A percentile compares a stretch with the other conserved stretches of the same genome.
These are phyloP conservation scores for Gentiana straminea DNA, from an alignment of 257 asterid genomes.

Conservation along the genomic window DNA sequence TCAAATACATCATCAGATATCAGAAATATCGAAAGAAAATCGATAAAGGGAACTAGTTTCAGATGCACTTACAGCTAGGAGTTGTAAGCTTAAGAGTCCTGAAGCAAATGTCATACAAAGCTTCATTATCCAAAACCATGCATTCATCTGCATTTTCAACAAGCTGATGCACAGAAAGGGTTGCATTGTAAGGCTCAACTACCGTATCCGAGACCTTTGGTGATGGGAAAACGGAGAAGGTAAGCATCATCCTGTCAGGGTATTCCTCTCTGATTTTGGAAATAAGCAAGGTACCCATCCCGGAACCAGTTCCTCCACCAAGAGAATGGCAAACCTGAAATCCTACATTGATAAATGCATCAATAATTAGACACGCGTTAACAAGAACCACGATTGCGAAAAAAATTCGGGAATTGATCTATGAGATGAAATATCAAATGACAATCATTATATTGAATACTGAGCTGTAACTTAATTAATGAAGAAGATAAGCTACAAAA, in stretches of 20 bases:
- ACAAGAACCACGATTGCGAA: background rate
- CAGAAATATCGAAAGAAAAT: too few relatives aligned
- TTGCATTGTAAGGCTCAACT: conserved; percentile 11
- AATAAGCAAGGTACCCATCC: conserved; percentile 8
- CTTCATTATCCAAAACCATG: conserved; percentile 12
- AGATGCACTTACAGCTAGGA: conserved; percentile 10
- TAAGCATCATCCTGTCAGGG: conserved; percentile 11
- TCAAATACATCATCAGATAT: too few relatives aligned
- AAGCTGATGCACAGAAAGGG: conserved; percentile 10
- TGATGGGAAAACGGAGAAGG: conserved; percentile 9
- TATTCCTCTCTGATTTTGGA: conserved; percentile 11
- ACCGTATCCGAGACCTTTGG: conserved; percentile 10
- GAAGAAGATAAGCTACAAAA: background rate
- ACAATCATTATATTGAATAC: background rate
- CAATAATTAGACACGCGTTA: too few relatives aligned
- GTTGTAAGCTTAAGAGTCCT: conserved; percentile 11
- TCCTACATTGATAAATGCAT: background rate
- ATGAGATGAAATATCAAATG: too few relatives aligned
- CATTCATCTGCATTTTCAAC: conserved; percentile 12
- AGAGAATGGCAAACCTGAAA: conserved; percentile 9
- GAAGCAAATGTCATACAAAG: conserved; percentile 9
- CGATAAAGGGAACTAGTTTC: background rate
- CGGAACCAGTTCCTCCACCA: conserved; percentile 9
- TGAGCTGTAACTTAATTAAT: background rate
- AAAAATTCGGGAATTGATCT: background rate